phyloP scores from a whole-genome alignment of 345 rosid genomes.

The Hypericum perforatum region DNA sequence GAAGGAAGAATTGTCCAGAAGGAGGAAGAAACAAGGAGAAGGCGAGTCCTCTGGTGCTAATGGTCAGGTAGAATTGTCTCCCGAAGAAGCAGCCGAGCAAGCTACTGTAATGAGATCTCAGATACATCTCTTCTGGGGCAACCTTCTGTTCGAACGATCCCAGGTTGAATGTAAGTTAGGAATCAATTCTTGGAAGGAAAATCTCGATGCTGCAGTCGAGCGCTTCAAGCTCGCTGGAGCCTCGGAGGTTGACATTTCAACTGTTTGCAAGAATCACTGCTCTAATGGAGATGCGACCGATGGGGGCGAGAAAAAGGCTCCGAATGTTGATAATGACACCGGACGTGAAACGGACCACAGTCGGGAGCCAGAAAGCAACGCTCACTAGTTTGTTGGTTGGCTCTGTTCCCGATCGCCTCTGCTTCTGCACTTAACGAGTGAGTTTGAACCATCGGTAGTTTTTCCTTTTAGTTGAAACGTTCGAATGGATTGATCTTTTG shows the following conservation, averaged over 20 bases:
- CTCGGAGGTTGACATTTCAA: slow-evolving; percentile 66
- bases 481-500: too few species aligned
- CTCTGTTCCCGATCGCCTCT: too few species aligned
- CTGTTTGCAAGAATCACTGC: slow-evolving; percentile 76
- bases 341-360: slow-evolving; percentile 20
- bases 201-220: slow-evolving; percentile 70
- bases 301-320: slow-evolving; percentile 36
- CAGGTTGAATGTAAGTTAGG: slow-evolving; percentile 94
- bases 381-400: slow-evolving; percentile 4
- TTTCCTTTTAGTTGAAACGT: too few species aligned
- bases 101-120: slow-evolving; percentile 94
- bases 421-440: too few species aligned
- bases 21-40: slow-evolving; percentile 71
- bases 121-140: slow-evolving; percentile 98
- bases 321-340: slow-evolving; percentile 7
- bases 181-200: slow-evolving; percentile 59
- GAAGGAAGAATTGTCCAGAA: slow-evolving; percentile 63
- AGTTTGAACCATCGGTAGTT: too few species aligned
- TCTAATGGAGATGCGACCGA: slow-evolving; percentile 49
- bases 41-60: slow-evolving; percentile 29
- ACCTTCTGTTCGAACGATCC: slow-evolving; percentile 89
- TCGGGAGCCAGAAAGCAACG: slow-evolving; percentile 13
- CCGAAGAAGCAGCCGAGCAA: slow-evolving; percentile 94
- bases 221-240: slow-evolving; percentile 93
- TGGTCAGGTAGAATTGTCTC: slow-evolving; percentile 40